These are phyloP conservation scores for Daedalea quercina DNA, from an alignment of 768 basidiomycete genomes.

Conservation along the genomic window DNA sequence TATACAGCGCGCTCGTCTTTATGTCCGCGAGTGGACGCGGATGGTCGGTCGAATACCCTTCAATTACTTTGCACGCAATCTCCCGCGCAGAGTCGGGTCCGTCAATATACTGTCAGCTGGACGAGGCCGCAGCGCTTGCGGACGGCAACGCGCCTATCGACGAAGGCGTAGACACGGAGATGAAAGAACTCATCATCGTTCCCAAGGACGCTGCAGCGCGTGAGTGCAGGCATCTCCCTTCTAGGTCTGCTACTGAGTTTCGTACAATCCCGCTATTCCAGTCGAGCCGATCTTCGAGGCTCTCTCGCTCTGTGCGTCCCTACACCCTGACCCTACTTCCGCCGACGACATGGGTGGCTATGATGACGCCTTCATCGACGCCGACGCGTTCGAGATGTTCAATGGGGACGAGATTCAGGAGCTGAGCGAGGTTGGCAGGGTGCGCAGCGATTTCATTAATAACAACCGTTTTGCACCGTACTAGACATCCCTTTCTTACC, in stretches of 20 bases:
- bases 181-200: slow-evolving; percentile 79
- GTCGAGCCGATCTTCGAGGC: slow-evolving; percentile 84
- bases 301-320: slow-evolving; percentile 77
- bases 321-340: slow-evolving; percentile 69
- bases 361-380: slow-evolving; percentile 47
- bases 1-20: slow-evolving; percentile 65
- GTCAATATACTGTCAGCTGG: slow-evolving; percentile 91
- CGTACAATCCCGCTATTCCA: slow-evolving; percentile 24
- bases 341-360: slow-evolving; percentile 39
- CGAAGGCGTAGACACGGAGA: slow-evolving; percentile 40
- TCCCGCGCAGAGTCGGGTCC: slow-evolving; percentile 62
- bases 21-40: slow-evolving; percentile 64
- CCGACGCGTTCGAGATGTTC: slow-evolving; percentile 41
- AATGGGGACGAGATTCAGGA: slow-evolving; percentile 60
- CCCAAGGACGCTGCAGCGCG: slow-evolving; percentile 53
- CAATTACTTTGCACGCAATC: slow-evolving; percentile 90
- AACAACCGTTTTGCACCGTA: slow-evolving; percentile 78
- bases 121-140: slow-evolving; percentile 23
- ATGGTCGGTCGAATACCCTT: slow-evolving; percentile 81
- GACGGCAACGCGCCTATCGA: slow-evolving; percentile 19
- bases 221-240: slow-evolving; percentile 34
- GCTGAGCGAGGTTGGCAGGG: slow-evolving; percentile 84
- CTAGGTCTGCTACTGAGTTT: neutral
- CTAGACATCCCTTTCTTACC: slow-evolving; percentile 44
- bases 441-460: slow-evolving; percentile 85